A percentile compares a stretch with the other conserved stretches of the same genome.
Evolutionary conservation across 495 filamentous ascomycete genomes (phyloP).

Genomic region (Astrothelium macrocarpum): DNA sequence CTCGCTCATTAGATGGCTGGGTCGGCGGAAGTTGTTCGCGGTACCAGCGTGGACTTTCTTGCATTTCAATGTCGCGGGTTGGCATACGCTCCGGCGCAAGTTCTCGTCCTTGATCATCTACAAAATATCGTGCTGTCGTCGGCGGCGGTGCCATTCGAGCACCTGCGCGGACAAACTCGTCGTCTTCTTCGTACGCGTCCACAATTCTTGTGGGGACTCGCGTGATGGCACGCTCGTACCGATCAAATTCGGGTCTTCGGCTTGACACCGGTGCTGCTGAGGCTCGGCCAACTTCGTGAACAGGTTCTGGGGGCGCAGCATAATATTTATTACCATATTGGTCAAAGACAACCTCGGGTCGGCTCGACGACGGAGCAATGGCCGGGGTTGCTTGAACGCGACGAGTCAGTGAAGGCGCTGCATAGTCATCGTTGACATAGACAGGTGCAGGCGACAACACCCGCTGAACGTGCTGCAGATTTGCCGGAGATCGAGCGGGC

Average conservation of each 20-base stretch:
- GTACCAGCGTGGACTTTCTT: neutral
- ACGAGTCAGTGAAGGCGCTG: neutral
- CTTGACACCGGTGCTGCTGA: conserved; percentile 25
- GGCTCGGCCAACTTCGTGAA: conserved; percentile 15
- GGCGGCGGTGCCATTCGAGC: conserved; percentile 21
- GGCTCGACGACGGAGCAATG: conserved; percentile 25
- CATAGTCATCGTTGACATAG: conserved; percentile 13
- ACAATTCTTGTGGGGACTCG: conserved; percentile 12
- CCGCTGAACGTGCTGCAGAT: conserved; percentile 41
- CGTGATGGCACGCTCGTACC: conserved; percentile 21
- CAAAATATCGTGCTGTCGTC: conserved; percentile 38
- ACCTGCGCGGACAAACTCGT: conserved; percentile 26
- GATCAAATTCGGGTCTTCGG: conserved; percentile 18
- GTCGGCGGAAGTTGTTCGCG: neutral
- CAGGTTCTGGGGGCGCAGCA: conserved; percentile 18
- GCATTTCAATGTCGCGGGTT: neutral
- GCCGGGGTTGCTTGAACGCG: conserved; percentile 21
- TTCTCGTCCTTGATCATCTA: neutral
- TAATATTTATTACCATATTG: conserved; percentile 32
- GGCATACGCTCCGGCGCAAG: neutral
- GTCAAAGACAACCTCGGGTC: conserved; percentile 28
- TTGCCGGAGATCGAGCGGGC: conserved; percentile 33
- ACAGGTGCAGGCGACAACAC: conserved; percentile 47
- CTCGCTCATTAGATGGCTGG: neutral
- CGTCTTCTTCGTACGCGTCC: conserved; percentile 21